Base-by-base conservation (phyloP, 495 filamentous ascomycete species). In the Ramalina intermedia region DNA sequence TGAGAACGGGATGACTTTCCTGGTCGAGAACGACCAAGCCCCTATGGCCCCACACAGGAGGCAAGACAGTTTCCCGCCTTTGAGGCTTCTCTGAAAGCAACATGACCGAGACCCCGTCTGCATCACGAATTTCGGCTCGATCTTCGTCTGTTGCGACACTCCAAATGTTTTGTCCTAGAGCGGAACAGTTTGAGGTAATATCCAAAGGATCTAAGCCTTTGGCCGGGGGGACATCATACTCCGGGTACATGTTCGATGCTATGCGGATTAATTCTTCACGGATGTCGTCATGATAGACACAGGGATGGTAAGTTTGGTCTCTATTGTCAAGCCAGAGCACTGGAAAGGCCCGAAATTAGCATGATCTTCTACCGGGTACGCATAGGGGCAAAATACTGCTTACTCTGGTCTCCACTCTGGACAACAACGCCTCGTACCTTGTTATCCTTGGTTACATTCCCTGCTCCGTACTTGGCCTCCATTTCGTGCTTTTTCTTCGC, bases 1-100 rank as follows among this genome's bases (percentile, higher is more conserved):
- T 38, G 7, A 26, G 42, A 21, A 55, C 37, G 0, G 53, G 53
- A 6, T 51, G 35, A 14, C 47, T 47, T 2, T 55, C 53, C 20
- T 40, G 37, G 24, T 55, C 53, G 8, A 55, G 45, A 17, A 55
- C 37, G 1, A 55, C 11, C 14, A 20, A 18, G 6, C 49, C 49
- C 2, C 44, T 35, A 45, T 48, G 17, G 6, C 29, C 8, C 29
- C 29, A 11, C 45, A 39, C 49, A 51, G 43, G 8, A 35, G 21
- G 1, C 52, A 26, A 3, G 16, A 17, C 12, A 16, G 29, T 4
- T 44, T 41, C n/a, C 46, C 39, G 7, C 47, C n/a, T 8, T 9
- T n/a, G 24, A 0, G 53, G 53, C 16, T 40, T 48, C 0, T 48
- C 36, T 0, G 46, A 7, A 5, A 55, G 17, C 6, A 24, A 39